phyloP scores from a whole-genome alignment of 2,329 filamentous ascomycete species.

The Clarireedia monteithiana region DNA sequence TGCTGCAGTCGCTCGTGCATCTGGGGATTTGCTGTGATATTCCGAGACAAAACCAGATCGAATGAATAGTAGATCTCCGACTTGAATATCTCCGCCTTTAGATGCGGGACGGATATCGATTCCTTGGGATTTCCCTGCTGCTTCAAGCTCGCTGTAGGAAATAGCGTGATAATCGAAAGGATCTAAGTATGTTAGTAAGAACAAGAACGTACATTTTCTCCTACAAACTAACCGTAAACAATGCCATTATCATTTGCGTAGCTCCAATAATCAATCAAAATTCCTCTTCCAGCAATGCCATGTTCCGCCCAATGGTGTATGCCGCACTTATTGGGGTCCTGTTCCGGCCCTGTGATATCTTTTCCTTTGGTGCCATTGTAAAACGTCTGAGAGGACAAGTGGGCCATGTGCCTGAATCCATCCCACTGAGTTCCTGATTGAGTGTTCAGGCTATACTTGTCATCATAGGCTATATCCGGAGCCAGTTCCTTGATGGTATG shows the following conservation, averaged over 20 bases:
- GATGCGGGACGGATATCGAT: constrained; percentile 27
- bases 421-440: constrained; percentile 53
- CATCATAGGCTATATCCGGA: constrained; percentile 44
- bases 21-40: constrained; percentile 30
- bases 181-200: constrained; percentile 15
- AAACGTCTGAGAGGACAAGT: constrained; percentile 20
- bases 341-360: constrained; percentile 21
- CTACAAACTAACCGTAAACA: constrained; percentile 24
- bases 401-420: constrained; percentile 38
- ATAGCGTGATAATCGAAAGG: constrained; percentile 25
- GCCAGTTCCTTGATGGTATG: constrained; percentile 27
- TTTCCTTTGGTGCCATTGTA: constrained; percentile 25
- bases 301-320: constrained; percentile 32
- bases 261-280: constrained; percentile 33
- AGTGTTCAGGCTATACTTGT: constrained; percentile 50
- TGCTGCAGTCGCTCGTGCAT: constrained; percentile 32
- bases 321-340: constrained; percentile 22
- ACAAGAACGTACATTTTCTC: neutral
- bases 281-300: constrained; percentile 12
- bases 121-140: constrained; percentile 24
- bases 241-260: constrained; percentile 33
- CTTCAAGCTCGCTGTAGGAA: constrained; percentile 21
- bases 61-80: constrained; percentile 45
- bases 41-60: constrained; percentile 39
- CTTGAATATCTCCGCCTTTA: constrained; percentile 41